Evolutionary conservation across 257 asterid genomes (phyloP), one percentile per base, ranked within the genome.

Genomic region (Verbena officinalis): DNA sequence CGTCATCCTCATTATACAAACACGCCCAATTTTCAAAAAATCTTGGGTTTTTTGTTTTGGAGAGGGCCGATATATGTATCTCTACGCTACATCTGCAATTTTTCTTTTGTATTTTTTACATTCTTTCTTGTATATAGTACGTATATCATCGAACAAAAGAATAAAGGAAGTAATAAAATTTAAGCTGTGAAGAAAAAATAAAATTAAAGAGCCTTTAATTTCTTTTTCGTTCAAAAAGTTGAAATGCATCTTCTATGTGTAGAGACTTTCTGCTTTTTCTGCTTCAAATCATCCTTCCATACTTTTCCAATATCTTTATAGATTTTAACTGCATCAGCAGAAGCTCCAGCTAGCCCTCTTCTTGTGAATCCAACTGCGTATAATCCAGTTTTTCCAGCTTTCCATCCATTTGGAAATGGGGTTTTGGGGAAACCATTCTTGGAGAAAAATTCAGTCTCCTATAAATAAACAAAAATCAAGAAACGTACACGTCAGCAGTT

Each of bases 361-460:
- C 81, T 78, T 66, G 96, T 79, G 30, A 88, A 85, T 10, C 96
- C 96, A 38, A 73, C 90, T 1, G 90, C 88, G 45, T 84, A 85
- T 0, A 87, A 45, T 5, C 95, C 95, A 1, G 40, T 70, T 57
- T 81, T 73, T 2, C 95, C n/a, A n/a, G n/a, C 95, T 52, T 87
- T 87, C 93, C 95, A 87, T 1, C 84, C 86, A 43, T 83, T 77
- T 1, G 90, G 90, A 22, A 78, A 80, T 62, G 89, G 82, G n/a
- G 80, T 46, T 6, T 70, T 87, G 3, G 90, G 93, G 19, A 80
- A 73, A 0, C 93, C 95, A 71, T 79, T 75, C 17, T 73, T 69
- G 4, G 74, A 60, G 49, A 87, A 87, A 42, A 87, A 81, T 0
- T 81, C 84, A 55, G 43, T 79, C 48, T 83, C 93, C 75, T 86